A percentile compares a stretch with the other conserved stretches of the same genome.
Conservation (phyloP, 2,329 filamentous ascomycete genomes). For the Trichophyton benhamiae region DNA sequence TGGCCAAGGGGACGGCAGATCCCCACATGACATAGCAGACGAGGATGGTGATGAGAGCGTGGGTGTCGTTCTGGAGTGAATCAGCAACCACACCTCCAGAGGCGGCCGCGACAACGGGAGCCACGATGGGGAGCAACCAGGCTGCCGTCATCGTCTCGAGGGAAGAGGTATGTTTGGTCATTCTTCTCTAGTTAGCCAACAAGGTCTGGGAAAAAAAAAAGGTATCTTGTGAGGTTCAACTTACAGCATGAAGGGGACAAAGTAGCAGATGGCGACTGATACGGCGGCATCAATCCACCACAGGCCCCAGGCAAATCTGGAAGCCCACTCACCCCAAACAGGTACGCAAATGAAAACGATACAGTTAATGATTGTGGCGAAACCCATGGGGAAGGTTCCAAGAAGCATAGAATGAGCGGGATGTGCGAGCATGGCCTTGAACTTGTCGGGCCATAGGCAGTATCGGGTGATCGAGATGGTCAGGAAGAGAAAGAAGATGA, state of each 20-base stretch:
- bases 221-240: slow-evolving; percentile 11
- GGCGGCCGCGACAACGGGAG: slow-evolving; percentile 53
- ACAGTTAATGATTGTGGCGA: slow-evolving; percentile 53
- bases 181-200: slow-evolving; percentile 3
- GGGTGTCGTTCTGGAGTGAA: slow-evolving; percentile 42
- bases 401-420: slow-evolving; percentile 53
- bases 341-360: slow-evolving; percentile 46
- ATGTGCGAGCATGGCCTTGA: slow-evolving; percentile 51
- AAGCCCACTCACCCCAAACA: slow-evolving; percentile 44
- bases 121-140: slow-evolving; percentile 54
- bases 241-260: slow-evolving; percentile 47
- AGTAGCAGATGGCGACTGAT: slow-evolving; percentile 29
- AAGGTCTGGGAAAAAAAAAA: neutral
- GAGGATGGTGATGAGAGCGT: slow-evolving; percentile 51
- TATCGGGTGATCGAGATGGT: slow-evolving; percentile 48
- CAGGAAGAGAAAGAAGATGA: slow-evolving; percentile 46
- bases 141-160: slow-evolving; percentile 51
- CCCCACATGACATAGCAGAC: slow-evolving; percentile 58
- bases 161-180: slow-evolving; percentile 16
- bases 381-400: slow-evolving; percentile 52
- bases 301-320: slow-evolving; percentile 35
- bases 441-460: slow-evolving; percentile 49
- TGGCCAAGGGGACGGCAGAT: slow-evolving; percentile 48
- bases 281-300: slow-evolving; percentile 41
- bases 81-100: slow-evolving; percentile 52